Base-by-base conservation (phyloP, 768 basidiomycete genomes). In the Suillus bovinus region DNA sequence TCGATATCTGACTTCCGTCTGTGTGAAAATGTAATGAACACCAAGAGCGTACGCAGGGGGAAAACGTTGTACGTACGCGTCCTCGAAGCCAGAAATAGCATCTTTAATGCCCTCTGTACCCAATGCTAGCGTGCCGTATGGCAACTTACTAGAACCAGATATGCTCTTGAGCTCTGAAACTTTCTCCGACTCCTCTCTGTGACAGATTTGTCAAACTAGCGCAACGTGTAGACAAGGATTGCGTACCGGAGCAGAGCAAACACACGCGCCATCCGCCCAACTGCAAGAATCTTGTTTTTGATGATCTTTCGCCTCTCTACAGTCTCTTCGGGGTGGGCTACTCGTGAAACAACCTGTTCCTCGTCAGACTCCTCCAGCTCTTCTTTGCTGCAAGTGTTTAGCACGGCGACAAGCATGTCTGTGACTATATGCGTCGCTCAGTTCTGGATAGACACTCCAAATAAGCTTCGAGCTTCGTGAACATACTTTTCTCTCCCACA, bases 1-100 rank as follows among this genome's bases (percentile, higher is more conserved):
- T 99, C 96, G 67, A 99, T 98, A 80, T 99, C 97, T 49, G 92
- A 94, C 79, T 95, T 96, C 64, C 95, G 94, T 46, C 94, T 96
- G 67, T 44, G 61, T 47, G n/a, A n/a, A 22, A 27, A 36, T 50
- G 34, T 22, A 5, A 36, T 24, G 20, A 34, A 49, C 7, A 22
- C 14, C 20, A n/a, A 10, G 3, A 57, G n/a, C 5, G 4, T 44
- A 0, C 4, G 2, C 16, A 44, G 39, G 9, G 2, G 58, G 49
- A 47, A 42, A 41, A 49, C 29, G 9, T 10, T 31, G 38, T 5
- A 89, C 94, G 66, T 79, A 96, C 94, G 97, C 97, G 72, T 98
- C 96, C 17, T 93, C 92, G 75, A 98, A 99, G 63, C 89, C 89
- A 61, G 85, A 88, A 67, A 99, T 99, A 38, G 92, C 90, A 61